phyloP scores from a whole-genome alignment of 345 rosid genomes.

The Salix suchowensis region DNA sequence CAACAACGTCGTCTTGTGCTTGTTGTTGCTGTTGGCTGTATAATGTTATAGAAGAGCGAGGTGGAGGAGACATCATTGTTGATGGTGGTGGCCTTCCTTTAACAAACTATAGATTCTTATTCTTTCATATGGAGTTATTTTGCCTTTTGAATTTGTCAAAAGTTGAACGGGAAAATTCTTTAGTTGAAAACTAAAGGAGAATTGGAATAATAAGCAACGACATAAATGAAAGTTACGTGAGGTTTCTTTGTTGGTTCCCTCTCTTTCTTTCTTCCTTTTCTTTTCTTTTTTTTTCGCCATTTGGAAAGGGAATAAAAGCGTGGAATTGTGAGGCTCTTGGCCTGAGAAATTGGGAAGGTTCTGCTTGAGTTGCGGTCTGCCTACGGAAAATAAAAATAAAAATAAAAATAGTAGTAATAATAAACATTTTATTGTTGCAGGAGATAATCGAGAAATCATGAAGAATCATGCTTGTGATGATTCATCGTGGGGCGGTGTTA shows the following conservation, averaged over 20 bases:
- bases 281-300: not conserved
- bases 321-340: not conserved
- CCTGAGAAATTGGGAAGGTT: not conserved
- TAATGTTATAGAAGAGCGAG: not conserved
- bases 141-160: not conserved
- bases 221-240: not conserved
- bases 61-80: no score
- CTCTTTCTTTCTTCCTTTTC: no score
- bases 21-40: not conserved
- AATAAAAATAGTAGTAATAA: not conserved
- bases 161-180: not conserved
- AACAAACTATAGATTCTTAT: not conserved
- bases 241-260: not conserved
- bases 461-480: no score
- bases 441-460: not conserved
- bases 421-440: not conserved
- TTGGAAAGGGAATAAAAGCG: not conserved
- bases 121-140: not conserved
- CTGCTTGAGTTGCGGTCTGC: conserved; percentile 30
- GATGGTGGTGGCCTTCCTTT: not conserved
- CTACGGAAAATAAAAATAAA: not conserved
- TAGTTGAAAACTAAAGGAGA: not conserved
- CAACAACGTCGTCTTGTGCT: not conserved
- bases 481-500: no score
- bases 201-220: not conserved